These are phyloP conservation scores for Tuber borchii DNA, from an alignment of 495 filamentous ascomycete species.

Conservation along the genomic window DNA sequence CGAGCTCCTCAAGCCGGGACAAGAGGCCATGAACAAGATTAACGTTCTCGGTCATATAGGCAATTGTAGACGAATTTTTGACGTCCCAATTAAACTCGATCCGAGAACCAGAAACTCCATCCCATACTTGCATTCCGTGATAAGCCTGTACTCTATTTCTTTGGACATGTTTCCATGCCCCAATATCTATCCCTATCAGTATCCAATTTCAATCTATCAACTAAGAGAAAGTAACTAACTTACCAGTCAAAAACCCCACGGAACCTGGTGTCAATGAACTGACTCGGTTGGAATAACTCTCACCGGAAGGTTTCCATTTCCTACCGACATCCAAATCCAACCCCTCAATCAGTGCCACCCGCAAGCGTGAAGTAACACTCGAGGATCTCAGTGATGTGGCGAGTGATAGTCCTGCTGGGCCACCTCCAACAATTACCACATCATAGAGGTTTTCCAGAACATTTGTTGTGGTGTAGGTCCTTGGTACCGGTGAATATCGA, in stretches of 20 bases:
- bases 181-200: conserved; percentile 48
- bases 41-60: conserved; percentile 92
- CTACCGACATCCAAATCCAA: conserved; percentile 67
- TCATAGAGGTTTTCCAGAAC: conserved; percentile 59
- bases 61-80: conserved; percentile 58
- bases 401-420: conserved; percentile 88
- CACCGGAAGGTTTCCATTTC: conserved; percentile 57
- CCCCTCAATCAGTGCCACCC: conserved; percentile 81
- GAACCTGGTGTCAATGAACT: conserved; percentile 88
- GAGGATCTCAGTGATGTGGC: conserved; percentile 73
- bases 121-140: conserved; percentile 93
- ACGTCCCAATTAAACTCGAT: conserved; percentile 79
- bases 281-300: conserved; percentile 82
- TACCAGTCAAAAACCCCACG: conserved; percentile 55
- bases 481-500: not conserved
- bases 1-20: conserved; percentile 60
- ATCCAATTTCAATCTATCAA: not conserved
- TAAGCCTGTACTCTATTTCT: conserved; percentile 70
- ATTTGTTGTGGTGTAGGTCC: conserved; percentile 26
- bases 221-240: conserved; percentile 14
- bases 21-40: conserved; percentile 77
- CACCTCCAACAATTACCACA: conserved; percentile 91
- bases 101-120: conserved; percentile 75
- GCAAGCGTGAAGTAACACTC: conserved; percentile 65
- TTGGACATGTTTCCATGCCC: conserved; percentile 76